phyloP scores from a whole-genome alignment of 805 yeast genomes.

The Lachancea kluyveri region DNA sequence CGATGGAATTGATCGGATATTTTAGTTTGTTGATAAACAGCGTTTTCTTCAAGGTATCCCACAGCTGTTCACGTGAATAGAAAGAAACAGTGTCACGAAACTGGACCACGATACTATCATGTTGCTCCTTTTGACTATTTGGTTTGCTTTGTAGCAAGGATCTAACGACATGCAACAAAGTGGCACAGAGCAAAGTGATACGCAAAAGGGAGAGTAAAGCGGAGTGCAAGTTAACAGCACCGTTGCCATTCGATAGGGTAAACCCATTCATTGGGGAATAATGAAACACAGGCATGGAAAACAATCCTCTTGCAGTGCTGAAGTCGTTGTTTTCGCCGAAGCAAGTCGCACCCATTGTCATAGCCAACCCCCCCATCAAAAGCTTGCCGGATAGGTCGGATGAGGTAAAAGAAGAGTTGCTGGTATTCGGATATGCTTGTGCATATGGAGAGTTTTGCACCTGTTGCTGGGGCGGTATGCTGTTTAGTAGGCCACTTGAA shows the following conservation, averaged over 20 bases:
- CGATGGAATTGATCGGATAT: constrained; percentile 15
- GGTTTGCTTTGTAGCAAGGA: constrained; percentile 9
- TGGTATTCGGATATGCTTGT: constrained; percentile 7
- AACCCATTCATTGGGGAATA: constrained; percentile 20
- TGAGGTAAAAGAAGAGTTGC: neutral
- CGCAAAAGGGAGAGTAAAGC: constrained; percentile 26
- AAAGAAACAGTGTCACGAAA: constrained; percentile 14
- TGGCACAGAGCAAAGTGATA: constrained; percentile 22
- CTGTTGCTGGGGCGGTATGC: constrained; percentile 2
- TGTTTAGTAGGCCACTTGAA: constrained; percentile 13
- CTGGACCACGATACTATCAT: constrained; percentile 6
- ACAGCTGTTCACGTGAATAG: constrained; percentile 8
- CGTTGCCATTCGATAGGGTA: constrained; percentile 17
- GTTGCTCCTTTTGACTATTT: constrained; percentile 3
- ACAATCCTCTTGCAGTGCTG: constrained; percentile 36
- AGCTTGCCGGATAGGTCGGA: constrained; percentile 38
- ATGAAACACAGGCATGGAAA: constrained; percentile 41
- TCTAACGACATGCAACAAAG: constrained; percentile 22
- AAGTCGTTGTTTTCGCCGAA: constrained; percentile 44
- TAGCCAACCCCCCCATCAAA: constrained; percentile 58
- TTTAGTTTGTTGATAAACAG: constrained; percentile 15
- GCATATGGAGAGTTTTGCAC: constrained; percentile 7
- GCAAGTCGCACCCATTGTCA: constrained; percentile 56
- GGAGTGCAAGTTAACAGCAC: constrained; percentile 24
- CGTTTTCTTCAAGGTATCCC: constrained; percentile 16